Percentiles rank a stretch among this genome's conserved stretches.
Evolutionary conservation across 441 rosid species (phyloP).

Genomic region (Lepidium campestre): DNA sequence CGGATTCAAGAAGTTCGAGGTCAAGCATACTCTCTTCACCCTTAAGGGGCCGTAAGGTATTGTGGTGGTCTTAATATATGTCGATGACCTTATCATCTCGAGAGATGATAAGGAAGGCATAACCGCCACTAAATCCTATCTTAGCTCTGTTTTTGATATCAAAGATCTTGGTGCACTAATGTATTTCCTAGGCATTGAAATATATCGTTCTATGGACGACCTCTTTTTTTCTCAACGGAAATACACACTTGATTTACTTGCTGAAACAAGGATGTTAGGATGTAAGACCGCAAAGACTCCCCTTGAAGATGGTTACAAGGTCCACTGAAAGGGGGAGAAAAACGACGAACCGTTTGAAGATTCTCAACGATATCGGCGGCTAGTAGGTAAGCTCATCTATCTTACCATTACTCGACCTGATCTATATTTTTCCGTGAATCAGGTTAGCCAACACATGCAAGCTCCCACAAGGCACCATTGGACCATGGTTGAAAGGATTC

Average conservation of each 20-base stretch:
- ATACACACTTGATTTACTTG: background rate
- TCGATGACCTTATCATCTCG: too few species aligned
- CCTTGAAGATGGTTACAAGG: background rate
- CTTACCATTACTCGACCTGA: background rate
- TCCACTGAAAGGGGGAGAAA: background rate
- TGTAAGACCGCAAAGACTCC: background rate
- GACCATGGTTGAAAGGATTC: too few species aligned
- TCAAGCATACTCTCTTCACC: too few species aligned
- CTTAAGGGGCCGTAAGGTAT: too few species aligned
- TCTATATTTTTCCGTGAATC: background rate
- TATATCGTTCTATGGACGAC: background rate
- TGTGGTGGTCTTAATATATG: too few species aligned
- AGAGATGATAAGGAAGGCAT: too few species aligned
- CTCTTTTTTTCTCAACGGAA: background rate
- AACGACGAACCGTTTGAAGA: background rate
- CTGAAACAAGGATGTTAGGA: background rate
- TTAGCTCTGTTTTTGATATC: background rate
- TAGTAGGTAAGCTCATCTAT: background rate
- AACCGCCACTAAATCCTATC: background rate
- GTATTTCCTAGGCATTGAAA: background rate
- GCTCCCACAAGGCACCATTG: too few species aligned
- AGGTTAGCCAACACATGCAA: background rate
- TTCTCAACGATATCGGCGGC: background rate
- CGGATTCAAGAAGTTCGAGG: too few species aligned
- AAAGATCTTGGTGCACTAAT: background rate